phyloP scores from a whole-genome alignment of 2,329 filamentous ascomycete species.

The Aureobasidium sp. region DNA sequence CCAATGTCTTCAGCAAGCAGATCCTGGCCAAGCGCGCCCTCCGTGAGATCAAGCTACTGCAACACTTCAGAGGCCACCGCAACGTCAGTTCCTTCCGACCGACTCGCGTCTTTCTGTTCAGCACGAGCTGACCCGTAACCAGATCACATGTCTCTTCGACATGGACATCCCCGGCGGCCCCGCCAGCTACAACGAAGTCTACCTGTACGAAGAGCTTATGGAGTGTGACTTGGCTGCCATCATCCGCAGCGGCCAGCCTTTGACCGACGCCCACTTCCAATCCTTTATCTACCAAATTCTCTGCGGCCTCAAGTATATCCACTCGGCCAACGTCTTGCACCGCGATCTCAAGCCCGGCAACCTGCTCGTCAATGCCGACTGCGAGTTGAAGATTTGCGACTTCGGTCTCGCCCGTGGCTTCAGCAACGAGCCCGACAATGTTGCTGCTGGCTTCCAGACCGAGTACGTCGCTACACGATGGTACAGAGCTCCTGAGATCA shows the following conservation, averaged over 20 bases:
- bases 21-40: conserved; percentile 96
- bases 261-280: conserved; percentile 98
- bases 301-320: conserved; percentile 97
- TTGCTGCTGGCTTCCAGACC: conserved; percentile 86
- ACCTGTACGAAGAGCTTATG: conserved; percentile 99
- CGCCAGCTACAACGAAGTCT: conserved; percentile 98
- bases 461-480: conserved; percentile 98
- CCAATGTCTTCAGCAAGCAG: conserved; percentile 99
- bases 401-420: conserved; percentile 95
- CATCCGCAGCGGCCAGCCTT: conserved; percentile 90
- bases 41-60: conserved; percentile 96
- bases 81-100: not conserved
- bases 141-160: conserved; percentile 99
- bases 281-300: conserved; percentile 99
- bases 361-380: conserved; percentile 95
- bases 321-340: conserved; percentile 95
- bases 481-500: conserved; percentile 98
- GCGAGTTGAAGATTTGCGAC: conserved; percentile 98
- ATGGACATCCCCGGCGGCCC: conserved; percentile 92
- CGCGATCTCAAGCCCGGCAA: conserved; percentile 97
- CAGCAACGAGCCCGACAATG: conserved; percentile 89
- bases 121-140: conserved; percentile 8
- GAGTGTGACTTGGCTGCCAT: conserved; percentile 97
- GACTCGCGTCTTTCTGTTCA: not conserved
- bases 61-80: conserved; percentile 69